These are phyloP conservation scores for Phytophthora vignae DNA, from an alignment of 352 stramenopile species.

Conservation along the genomic window DNA sequence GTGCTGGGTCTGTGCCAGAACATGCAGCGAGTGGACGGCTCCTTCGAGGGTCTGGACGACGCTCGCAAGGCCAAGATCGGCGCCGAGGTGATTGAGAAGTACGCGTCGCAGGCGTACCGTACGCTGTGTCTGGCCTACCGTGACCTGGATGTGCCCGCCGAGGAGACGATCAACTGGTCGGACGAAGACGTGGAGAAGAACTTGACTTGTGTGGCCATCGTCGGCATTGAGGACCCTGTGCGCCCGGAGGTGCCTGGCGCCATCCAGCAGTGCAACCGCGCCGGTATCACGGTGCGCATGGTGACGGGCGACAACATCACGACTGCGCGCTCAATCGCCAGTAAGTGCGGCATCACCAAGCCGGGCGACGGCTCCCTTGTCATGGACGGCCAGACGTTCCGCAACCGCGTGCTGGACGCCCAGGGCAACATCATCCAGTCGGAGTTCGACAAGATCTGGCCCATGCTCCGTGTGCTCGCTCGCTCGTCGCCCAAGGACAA, in stretches of 20 bases:
- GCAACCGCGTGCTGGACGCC: slow-evolving; percentile 53
- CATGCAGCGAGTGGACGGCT: slow-evolving; percentile 55
- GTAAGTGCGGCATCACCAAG: slow-evolving; percentile 61
- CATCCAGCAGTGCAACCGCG: slow-evolving; percentile 52
- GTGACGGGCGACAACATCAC: slow-evolving; percentile 69
- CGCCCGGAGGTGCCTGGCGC: slow-evolving; percentile 54
- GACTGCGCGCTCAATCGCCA: slow-evolving; percentile 58
- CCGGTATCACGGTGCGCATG: slow-evolving; percentile 66
- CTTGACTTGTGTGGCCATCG: slow-evolving; percentile 57
- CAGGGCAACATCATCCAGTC: slow-evolving; percentile 67
- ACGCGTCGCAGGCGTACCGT: slow-evolving; percentile 73
- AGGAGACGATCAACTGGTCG: slow-evolving; percentile 40
- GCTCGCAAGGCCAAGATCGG: slow-evolving; percentile 48
- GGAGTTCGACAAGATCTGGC: slow-evolving; percentile 78
- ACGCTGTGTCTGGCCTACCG: slow-evolving; percentile 86
- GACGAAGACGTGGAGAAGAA: slow-evolving; percentile 76
- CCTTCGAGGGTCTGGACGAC: slow-evolving; percentile 37
- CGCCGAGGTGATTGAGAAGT: slow-evolving; percentile 75
- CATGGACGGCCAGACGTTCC: slow-evolving; percentile 69
- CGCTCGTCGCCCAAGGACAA: slow-evolving; percentile 74
- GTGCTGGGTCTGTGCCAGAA: slow-evolving; percentile 60
- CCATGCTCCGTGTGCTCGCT: slow-evolving; percentile 69
- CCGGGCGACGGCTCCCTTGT: slow-evolving; percentile 57
- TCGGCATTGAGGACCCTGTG: slow-evolving; percentile 63
- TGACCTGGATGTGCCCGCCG: slow-evolving; percentile 56